Conservation (phyloP, 2,329 filamentous ascomycete species). For the Claviceps pazoutovae region DNA sequence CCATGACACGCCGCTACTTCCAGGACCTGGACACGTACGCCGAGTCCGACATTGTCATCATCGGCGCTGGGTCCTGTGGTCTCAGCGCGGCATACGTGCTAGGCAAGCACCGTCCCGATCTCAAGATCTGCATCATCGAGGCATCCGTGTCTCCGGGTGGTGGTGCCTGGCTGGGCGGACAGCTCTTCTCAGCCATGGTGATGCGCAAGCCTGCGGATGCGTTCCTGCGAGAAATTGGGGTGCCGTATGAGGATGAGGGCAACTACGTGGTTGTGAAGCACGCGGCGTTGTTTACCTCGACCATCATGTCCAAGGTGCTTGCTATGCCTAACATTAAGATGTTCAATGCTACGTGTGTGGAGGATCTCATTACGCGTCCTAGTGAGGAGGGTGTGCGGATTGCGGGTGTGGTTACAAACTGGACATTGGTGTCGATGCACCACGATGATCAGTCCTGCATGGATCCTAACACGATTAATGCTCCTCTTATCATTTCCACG, state of each 20-base stretch:
- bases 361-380: constrained; percentile 79
- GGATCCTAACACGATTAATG: constrained; percentile 96
- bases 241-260: constrained; percentile 79
- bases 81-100: constrained; percentile 75
- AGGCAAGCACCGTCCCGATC: constrained; percentile 68
- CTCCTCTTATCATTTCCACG: constrained; percentile 74
- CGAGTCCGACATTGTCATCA: constrained; percentile 86
- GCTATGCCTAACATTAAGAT: constrained; percentile 85
- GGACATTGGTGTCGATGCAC: constrained; percentile 80
- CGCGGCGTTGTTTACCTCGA: constrained; percentile 82
- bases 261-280: constrained; percentile 89
- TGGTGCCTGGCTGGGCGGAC: constrained; percentile 84
- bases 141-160: constrained; percentile 77
- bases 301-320: constrained; percentile 70
- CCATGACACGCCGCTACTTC: constrained; percentile 92
- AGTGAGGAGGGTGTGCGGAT: constrained; percentile 47
- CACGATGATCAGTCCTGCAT: constrained; percentile 88
- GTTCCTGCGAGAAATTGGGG: constrained; percentile 68
- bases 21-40: constrained; percentile 76
- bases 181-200: constrained; percentile 90
- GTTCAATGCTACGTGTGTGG: constrained; percentile 87
- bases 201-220: constrained; percentile 85
- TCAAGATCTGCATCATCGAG: constrained; percentile 86
- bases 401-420: constrained; percentile 88
- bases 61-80: constrained; percentile 81